Conservation (phyloP, 176 grass and related monocot species). For the Melocanna baccifera region DNA sequence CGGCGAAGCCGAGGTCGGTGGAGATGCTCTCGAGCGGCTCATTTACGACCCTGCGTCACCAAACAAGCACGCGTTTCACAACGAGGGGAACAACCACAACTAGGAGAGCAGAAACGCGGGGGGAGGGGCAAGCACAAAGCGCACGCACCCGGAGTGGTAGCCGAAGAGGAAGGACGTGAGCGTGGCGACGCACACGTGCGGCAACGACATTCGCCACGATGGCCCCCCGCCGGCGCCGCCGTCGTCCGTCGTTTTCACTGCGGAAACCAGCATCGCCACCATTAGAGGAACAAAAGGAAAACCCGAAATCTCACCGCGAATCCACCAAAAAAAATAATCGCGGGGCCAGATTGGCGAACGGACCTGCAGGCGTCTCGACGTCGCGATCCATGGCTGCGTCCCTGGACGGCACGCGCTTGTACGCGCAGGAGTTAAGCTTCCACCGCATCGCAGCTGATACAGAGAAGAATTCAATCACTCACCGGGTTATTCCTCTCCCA, state of each 20-base stretch:
- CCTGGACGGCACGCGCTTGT: conserved; percentile 83
- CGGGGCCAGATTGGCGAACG: neutral
- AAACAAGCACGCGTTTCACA: neutral
- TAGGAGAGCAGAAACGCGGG: neutral
- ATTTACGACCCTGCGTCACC: conserved; percentile 72
- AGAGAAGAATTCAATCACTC: neutral
- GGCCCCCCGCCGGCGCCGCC: conserved; percentile 29
- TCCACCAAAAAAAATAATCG: neutral
- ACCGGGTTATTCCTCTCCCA: neutral
- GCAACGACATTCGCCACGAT: conserved; percentile 79
- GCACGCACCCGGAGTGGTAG: conserved; percentile 81
- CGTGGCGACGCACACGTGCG: too few species aligned
- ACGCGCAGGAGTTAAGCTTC: conserved; percentile 72
- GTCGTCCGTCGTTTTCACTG: conserved; percentile 41
- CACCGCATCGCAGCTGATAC: conserved; percentile 65
- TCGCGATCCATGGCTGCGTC: conserved; percentile 58
- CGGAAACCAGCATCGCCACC: neutral
- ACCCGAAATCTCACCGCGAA: neutral
- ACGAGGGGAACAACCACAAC: conserved; percentile 8
- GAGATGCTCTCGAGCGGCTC: conserved; percentile 96
- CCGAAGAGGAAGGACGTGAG: too few species aligned
- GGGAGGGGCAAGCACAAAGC: neutral
- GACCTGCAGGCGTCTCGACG: conserved; percentile 56
- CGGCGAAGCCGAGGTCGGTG: conserved; percentile 77
- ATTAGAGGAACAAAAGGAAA: neutral